phyloP scores from a whole-genome alignment of 768 basidiomycete genomes.

The Rhodosporidiobolus sp. region DNA sequence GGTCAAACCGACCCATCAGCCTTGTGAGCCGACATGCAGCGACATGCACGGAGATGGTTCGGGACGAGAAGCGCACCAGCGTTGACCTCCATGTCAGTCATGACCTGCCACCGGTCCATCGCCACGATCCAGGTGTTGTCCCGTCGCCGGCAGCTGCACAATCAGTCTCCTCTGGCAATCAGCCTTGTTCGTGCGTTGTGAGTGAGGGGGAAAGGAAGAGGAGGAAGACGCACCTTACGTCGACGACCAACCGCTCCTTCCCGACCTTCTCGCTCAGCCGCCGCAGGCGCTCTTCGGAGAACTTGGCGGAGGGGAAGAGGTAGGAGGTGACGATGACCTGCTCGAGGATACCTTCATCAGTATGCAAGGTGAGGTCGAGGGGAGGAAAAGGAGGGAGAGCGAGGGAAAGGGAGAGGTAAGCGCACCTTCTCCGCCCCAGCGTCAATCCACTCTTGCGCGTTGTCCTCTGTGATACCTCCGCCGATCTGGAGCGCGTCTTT shows the following conservation, averaged over 20 bases:
- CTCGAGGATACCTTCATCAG: too few species aligned
- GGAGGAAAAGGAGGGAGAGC: too few species aligned
- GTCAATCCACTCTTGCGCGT: constrained; percentile 79
- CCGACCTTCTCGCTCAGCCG: constrained; percentile 64
- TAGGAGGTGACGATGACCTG: constrained; percentile 98
- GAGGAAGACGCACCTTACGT: constrained; percentile 69
- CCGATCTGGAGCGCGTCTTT: constrained; percentile 82
- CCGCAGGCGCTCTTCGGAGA: constrained; percentile 69
- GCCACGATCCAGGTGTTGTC: constrained; percentile 83
- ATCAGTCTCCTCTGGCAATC: too few species aligned
- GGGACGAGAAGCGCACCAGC: constrained; percentile 58
- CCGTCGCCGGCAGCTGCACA: constrained; percentile 72
- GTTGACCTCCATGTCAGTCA: constrained; percentile 89
- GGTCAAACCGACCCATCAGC: background rate
- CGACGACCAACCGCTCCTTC: constrained; percentile 84
- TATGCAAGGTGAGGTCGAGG: too few species aligned
- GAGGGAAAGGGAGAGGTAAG: background rate
- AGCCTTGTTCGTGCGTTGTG: fast-evolving
- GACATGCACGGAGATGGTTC: background rate
- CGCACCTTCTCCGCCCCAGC: constrained; percentile 83
- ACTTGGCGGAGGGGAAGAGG: constrained; percentile 79
- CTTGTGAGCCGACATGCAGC: background rate
- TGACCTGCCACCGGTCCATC: constrained; percentile 98
- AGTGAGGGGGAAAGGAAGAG: too few species aligned
- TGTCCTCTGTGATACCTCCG: constrained; percentile 79